Base-by-base conservation (phyloP, 805 yeast genomes). In the Pichia membranifaciens region DNA sequence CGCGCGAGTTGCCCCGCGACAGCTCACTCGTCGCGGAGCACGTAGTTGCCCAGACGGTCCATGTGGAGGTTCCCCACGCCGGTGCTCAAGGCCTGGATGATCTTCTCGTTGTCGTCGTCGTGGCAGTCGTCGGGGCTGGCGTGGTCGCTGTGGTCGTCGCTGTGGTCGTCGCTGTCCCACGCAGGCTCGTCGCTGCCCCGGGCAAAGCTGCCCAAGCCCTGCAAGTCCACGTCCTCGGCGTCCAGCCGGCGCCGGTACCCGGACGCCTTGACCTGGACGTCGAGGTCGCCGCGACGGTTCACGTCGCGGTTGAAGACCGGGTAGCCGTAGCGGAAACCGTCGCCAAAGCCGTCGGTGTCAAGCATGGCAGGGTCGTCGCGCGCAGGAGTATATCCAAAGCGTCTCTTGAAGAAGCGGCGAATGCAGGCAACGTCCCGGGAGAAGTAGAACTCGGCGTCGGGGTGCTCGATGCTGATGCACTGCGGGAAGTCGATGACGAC, bases 401-500 rank as follows among this genome's bases (percentile, higher is more conserved):
- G 85, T 62, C 79, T 81, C 51, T 74, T 81, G 69, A 93, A 93
- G 60, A 91, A 93, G 40, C 81, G 73, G 52, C 89, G 75, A 45
- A 93, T 82, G 65, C 98, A 90, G 48, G 87, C 86, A 21, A 93
- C 95, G 67, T 93, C 99, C 69, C 99, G 77, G 57, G 87, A 79
- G 66, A 93, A 93, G 64, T 87, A 90, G 48, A 74, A 77, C 52
- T 83, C 83, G 6, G 98, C 97, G 62, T 93, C 96, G 3, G 72
- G 74, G 61, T 93, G 99, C 54, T 85, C 90, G 40, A 87, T 86
- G 20, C 96, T 87, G 16, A 93, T 85, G 79, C 97, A 91, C 67
- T 93, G 99, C 3, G 99, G 99, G 73, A 93, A 93, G 73, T 93
- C 99, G 58, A 93, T 91, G 23, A 93, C 96, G 18, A 90, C 84